phyloP scores from a whole-genome alignment of 2,329 filamentous ascomycete genomes.

The Verticillium nubilum region DNA sequence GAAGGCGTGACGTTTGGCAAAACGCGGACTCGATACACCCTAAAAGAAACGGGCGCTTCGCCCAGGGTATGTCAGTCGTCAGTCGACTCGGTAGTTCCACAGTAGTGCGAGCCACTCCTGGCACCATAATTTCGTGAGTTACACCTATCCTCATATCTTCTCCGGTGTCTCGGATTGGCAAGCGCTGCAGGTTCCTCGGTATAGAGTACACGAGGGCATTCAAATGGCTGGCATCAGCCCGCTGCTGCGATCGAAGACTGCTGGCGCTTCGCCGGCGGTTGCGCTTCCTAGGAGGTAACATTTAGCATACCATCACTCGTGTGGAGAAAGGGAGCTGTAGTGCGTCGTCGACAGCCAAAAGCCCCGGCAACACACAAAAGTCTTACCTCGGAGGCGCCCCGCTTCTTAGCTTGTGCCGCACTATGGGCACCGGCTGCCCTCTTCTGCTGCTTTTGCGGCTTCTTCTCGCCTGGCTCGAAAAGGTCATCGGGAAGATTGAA shows the following conservation, averaged over 20 bases:
- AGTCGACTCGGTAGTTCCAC: background rate
- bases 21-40: background rate
- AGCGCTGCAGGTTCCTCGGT: background rate
- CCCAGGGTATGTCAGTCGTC: background rate
- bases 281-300: slow-evolving; percentile 23
- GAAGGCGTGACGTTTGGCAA: background rate
- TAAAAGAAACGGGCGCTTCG: background rate
- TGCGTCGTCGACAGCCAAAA: background rate
- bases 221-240: slow-evolving; percentile 20
- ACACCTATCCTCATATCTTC: background rate
- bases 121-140: background rate
- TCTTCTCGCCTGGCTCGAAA: slow-evolving; percentile 73
- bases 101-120: background rate
- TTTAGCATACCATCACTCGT: background rate
- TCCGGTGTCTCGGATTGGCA: background rate
- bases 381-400: slow-evolving; percentile 39
- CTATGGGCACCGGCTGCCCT: slow-evolving; percentile 27
- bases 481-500: slow-evolving; percentile 86
- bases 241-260: slow-evolving; percentile 34
- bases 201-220: background rate
- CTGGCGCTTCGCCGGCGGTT: slow-evolving; percentile 34
- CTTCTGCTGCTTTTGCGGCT: slow-evolving; percentile 49
- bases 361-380: background rate
- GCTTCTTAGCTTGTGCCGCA: slow-evolving; percentile 38
- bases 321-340: background rate